Evolutionary conservation across 169 alveolate genomes (phyloP), one percentile per base, ranked within the genome.

Genomic region (Plasmodium knowlesi): DNA sequence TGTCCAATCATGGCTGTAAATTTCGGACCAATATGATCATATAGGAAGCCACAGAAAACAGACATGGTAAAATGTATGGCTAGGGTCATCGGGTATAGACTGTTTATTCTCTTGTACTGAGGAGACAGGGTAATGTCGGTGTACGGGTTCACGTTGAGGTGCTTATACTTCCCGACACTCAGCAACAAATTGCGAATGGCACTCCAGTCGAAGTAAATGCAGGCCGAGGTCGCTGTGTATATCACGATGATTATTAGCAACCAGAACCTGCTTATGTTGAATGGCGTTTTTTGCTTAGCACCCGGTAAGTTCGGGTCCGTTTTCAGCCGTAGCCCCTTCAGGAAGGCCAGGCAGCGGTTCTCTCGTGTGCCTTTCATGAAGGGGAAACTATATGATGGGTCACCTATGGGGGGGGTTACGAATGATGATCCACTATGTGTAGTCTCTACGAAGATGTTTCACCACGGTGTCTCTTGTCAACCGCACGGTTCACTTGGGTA

Each of bases 11-110:
- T 79, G 34, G 94, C 94, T 79, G 94, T 88, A 88, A 79, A 88
- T 79, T 88, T 88, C 1, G 94, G 94, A 3, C 94, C 94, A 22
- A 88, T 71, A 34, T 88, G 94, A 41, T 88, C 94, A 88, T 57
- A 88, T 79, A 88, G 41, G 19, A 88, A 79, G 6, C 94, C 94
- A 78, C 94, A 88, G 22, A 88, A 88, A 79, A 67, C 94, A 0
- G 94, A 88, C 25, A 39, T 88, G n/a, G 94, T 88, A 88, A 88
- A 88, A 88, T 88, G 94, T 54, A 79, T 70, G 19, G 94, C 94
- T 88, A 88, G 46, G 2, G 94, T 88, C 5, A 76, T 41, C 19
- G 94, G 94, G 22, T 78, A 79, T 28, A 88, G 72, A 50, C 16
- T 80, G 82, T 88, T 88, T 79, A 88, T 88, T 54, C 72, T n/a